Evolutionary conservation across 768 basidiomycete species (phyloP), one percentile per base, ranked within the genome.

Genomic region (Amanita molliuscula): DNA sequence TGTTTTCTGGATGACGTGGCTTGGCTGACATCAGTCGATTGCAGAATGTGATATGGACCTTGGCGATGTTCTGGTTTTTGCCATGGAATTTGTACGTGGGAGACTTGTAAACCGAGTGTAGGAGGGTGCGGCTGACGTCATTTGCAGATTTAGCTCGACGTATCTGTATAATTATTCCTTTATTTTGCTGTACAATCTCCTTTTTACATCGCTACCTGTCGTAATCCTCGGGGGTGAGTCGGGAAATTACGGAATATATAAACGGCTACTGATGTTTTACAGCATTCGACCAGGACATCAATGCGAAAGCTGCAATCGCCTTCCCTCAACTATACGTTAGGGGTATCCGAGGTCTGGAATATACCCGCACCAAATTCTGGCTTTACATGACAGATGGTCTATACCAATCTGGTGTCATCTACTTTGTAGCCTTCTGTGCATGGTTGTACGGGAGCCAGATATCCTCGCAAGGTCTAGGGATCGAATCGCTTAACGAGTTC

Each of bases 261-360:
- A 31, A 36, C 25, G 21, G 28, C 44, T 43, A 43, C 23, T 36
- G 42, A 50, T 38, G 50, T 45, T 18, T 49, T 16, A 41, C 51
- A 84, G 89, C 92, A 18, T 95, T 96, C 62, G 95, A 97, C 65
- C 93, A 97, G 67, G 95, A 98, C 63, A 74, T 95, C 58, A 90
- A 93, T 61, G 85, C 89, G 16, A 79, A 81, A 62, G 91, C 89
- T 0, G 88, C 89, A 0, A 67, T 96, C 28, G 92, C 91, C 5
- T 96, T 88, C 69, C 95, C 95, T 4, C 88, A 93, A 58, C 80
- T 98, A n/a, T 98, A 98, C 63, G 74, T 93, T 55, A 84, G 94
- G 33, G 95, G 95, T 21, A 96, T 97, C 54, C 81, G 84, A 13
- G 92, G 94, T 18, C 72, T 93, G 13, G 95, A 96, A 59, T 98